A percentile compares a stretch with the other conserved stretches of the same genome.
Evolutionary conservation across 345 rosid genomes (phyloP).

Genomic region (Balakata baccata): DNA sequence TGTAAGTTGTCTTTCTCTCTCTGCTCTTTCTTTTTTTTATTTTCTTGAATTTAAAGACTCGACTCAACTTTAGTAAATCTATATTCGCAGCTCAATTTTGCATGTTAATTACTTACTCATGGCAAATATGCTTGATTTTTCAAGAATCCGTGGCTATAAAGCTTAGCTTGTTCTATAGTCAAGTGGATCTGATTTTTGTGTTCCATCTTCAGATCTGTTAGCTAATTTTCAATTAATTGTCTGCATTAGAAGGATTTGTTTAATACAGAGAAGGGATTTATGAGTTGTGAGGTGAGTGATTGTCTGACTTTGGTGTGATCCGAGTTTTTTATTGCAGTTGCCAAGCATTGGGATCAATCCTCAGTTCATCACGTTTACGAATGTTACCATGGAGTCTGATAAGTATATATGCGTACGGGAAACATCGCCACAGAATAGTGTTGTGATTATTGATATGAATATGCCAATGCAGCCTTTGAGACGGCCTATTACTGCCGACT

Average conservation of each 20-base stretch:
- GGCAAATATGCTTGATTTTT: neutral
- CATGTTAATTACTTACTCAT: neutral
- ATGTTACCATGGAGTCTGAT: constrained; percentile 85
- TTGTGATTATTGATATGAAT: constrained; percentile 74
- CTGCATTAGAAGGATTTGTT: neutral
- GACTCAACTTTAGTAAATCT: neutral
- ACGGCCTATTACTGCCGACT: constrained; percentile 83
- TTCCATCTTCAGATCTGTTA: constrained; percentile 3
- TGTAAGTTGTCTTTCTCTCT: constrained; percentile 24
- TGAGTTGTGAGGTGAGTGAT: neutral
- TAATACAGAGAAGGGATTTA: neutral
- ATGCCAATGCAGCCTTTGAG: constrained; percentile 82
- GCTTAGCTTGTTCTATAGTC: neutral
- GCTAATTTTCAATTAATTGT: neutral
- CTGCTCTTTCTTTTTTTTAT: too few species aligned
- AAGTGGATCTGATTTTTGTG: neutral
- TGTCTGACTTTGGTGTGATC: constrained; percentile 11
- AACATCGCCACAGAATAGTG: constrained; percentile 78
- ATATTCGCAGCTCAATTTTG: constrained; percentile 1
- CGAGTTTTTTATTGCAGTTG: constrained; percentile 42
- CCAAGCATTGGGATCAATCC: constrained; percentile 72
- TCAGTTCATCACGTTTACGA: constrained; percentile 72
- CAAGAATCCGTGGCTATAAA: neutral
- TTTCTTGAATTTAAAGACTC: neutral
- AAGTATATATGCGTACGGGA: constrained; percentile 85